These are phyloP conservation scores for Xylaria polymorpha DNA, from an alignment of 2,329 filamentous ascomycete species.

Conservation along the genomic window DNA sequence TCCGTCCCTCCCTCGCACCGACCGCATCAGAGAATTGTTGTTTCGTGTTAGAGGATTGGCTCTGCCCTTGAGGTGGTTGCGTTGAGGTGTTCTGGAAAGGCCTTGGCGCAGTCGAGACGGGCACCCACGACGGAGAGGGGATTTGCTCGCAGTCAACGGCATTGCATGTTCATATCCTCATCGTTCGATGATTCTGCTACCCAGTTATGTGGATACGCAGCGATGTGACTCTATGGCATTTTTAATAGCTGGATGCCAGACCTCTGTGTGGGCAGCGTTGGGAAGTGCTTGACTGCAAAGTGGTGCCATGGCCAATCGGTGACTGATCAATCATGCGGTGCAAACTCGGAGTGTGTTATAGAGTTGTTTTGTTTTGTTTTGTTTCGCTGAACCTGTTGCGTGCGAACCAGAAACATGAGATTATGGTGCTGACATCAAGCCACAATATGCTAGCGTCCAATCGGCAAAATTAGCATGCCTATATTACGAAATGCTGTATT, in stretches of 20 bases:
- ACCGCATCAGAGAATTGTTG: conserved; percentile 21
- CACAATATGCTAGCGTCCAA: conserved; percentile 25
- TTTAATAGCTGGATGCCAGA: conserved; percentile 1
- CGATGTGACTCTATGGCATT: conserved; percentile 19
- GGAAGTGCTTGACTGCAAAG: conserved; percentile 7
- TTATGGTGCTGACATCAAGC: conserved; percentile 28
- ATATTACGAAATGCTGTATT: conserved; percentile 28
- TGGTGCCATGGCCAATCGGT: conserved; percentile 26
- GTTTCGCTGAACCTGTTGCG: conserved; percentile 12
- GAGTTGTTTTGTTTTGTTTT: conserved; percentile 7
- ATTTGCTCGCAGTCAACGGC: conserved; percentile 1
- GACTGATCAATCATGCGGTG: conserved; percentile 12
- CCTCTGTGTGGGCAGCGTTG: background rate
- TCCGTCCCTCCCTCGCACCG: conserved; percentile 2
- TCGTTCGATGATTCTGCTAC: conserved; percentile 25
- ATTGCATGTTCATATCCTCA: conserved; percentile 22
- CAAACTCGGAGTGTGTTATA: conserved; percentile 25
- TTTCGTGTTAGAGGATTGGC: conserved; percentile 28
- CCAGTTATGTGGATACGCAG: conserved; percentile 18
- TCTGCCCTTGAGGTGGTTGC: conserved; percentile 14
- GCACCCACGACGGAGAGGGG: conserved; percentile 7
- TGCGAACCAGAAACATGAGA: conserved; percentile 22
- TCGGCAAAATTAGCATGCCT: conserved; percentile 21
- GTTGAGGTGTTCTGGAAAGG: conserved; percentile 26
- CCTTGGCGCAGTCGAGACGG: conserved; percentile 28